phyloP scores from a whole-genome alignment of 805 yeast genomes.

The Saccharomycopsis selenospora region DNA sequence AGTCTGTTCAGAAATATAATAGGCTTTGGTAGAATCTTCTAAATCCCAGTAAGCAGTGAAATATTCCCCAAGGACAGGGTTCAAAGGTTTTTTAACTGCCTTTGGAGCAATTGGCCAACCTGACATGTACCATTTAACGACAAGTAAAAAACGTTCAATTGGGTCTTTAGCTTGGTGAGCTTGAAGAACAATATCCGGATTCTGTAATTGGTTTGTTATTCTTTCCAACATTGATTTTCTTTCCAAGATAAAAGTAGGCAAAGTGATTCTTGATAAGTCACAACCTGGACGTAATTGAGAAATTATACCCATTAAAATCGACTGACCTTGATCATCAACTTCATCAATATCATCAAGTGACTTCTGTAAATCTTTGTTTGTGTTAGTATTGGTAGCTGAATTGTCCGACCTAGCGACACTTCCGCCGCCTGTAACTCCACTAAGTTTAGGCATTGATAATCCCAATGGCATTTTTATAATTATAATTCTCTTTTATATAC shows the following conservation, averaged over 20 bases:
- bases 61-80: constrained; percentile 89
- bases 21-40: constrained; percentile 64
- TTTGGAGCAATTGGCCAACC: constrained; percentile 99
- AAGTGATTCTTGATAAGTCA: constrained; percentile 81
- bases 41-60: constrained; percentile 91
- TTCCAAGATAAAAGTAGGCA: constrained; percentile 92
- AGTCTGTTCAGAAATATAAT: constrained; percentile 87
- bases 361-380: too few species aligned
- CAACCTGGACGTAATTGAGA: constrained; percentile 89
- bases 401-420: background rate
- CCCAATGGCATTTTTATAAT: constrained; percentile 21
- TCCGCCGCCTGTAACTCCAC: background rate
- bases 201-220: constrained; percentile 79
- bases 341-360: constrained; percentile 76
- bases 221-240: constrained; percentile 95
- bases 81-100: constrained; percentile 95
- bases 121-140: constrained; percentile 84
- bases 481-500: too few species aligned
- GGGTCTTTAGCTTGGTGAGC: constrained; percentile 60
- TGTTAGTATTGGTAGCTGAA: background rate
- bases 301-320: constrained; percentile 78
- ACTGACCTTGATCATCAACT: constrained; percentile 84
- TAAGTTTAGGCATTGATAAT: constrained; percentile 17
- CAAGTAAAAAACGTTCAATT: constrained; percentile 59
- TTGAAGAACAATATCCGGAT: constrained; percentile 63